These are phyloP conservation scores for Pythium rishiriense DNA, from an alignment of 352 stramenopile species.

Conservation along the genomic window DNA sequence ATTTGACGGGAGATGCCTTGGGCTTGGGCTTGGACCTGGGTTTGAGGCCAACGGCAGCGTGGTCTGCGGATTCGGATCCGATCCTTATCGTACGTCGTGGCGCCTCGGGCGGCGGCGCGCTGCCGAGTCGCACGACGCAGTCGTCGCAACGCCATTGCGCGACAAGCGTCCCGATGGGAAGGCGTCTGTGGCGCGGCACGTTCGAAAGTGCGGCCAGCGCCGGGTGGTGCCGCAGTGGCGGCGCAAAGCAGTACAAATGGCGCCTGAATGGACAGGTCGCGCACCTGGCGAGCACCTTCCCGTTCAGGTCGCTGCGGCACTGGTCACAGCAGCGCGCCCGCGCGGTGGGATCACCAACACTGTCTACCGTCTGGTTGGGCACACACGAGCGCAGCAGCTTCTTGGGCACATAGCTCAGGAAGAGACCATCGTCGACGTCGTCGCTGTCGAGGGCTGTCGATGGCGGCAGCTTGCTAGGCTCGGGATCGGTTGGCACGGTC, in stretches of 20 bases:
- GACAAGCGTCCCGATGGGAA: constrained; percentile 20
- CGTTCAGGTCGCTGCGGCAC: constrained; percentile 69
- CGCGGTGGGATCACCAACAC: not conserved
- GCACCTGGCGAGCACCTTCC: constrained; percentile 61
- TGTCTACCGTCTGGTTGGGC: too few species aligned
- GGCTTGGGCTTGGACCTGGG: not conserved
- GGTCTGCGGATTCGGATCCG: too few species aligned
- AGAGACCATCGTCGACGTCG: constrained; percentile 2
- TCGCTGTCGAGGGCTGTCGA: too few species aligned
- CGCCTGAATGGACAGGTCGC: constrained; percentile 48
- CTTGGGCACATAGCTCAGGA: constrained; percentile 24
- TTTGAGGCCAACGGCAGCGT: too few species aligned
- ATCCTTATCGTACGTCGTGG: too few species aligned
- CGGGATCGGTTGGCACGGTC: not conserved
- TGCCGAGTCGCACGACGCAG: constrained; percentile 18
- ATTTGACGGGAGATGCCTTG: not conserved
- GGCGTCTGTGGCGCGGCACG: constrained; percentile 27
- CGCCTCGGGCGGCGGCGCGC: not conserved
- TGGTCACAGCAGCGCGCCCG: constrained; percentile 32
- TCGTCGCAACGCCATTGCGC: constrained; percentile 31
- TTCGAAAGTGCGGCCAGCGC: constrained; percentile 23
- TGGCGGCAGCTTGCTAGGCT: not conserved
- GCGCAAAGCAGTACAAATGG: constrained; percentile 72
- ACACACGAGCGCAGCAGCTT: constrained; percentile 15
- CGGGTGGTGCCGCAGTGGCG: constrained; percentile 62